Conservation (phyloP, 805 yeast species). For the Kazachstania kunashirensis region DNA sequence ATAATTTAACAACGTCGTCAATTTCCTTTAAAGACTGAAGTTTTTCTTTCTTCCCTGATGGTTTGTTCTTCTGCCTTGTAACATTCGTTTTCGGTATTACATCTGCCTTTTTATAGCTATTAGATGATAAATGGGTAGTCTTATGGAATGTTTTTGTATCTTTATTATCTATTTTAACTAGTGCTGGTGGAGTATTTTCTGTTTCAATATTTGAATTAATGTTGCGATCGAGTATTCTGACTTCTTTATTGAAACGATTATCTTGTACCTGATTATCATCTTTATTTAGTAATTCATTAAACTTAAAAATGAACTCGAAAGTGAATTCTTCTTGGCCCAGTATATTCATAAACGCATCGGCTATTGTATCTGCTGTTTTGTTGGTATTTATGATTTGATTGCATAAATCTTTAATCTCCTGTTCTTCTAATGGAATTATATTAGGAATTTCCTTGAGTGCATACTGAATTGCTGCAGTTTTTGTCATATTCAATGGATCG, state of each 20-base stretch:
- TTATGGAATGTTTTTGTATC: too few relatives aligned
- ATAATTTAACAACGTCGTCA: slow-evolving; percentile 48
- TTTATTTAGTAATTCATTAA: slow-evolving; percentile 17
- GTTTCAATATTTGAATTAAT: background rate
- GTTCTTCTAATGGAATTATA: slow-evolving; percentile 26
- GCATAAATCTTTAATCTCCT: slow-evolving; percentile 21
- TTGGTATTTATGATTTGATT: slow-evolving; percentile 19
- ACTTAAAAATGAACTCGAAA: slow-evolving; percentile 25
- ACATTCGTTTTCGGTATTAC: too few relatives aligned
- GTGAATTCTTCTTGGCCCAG: slow-evolving; percentile 27
- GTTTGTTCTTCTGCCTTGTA: background rate
- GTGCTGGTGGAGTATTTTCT: background rate
- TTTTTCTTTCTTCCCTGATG: slow-evolving; percentile 35
- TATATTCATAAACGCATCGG: slow-evolving; percentile 24
- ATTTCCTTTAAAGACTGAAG: slow-evolving; percentile 53
- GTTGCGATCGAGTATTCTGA: background rate
- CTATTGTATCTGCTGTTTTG: slow-evolving; percentile 18
- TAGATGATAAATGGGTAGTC: too few relatives aligned
- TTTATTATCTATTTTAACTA: background rate
- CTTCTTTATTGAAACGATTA: background rate
- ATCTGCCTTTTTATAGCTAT: too few relatives aligned
- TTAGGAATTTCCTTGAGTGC: slow-evolving; percentile 23
- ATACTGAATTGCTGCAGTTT: slow-evolving; percentile 21
- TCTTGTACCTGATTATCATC: background rate
- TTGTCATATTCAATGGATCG: too few relatives aligned